Percentiles rank a stretch among this genome's conserved stretches.
phyloP scores from a whole-genome alignment of 257 asterid genomes.

The Ballota nigra region DNA sequence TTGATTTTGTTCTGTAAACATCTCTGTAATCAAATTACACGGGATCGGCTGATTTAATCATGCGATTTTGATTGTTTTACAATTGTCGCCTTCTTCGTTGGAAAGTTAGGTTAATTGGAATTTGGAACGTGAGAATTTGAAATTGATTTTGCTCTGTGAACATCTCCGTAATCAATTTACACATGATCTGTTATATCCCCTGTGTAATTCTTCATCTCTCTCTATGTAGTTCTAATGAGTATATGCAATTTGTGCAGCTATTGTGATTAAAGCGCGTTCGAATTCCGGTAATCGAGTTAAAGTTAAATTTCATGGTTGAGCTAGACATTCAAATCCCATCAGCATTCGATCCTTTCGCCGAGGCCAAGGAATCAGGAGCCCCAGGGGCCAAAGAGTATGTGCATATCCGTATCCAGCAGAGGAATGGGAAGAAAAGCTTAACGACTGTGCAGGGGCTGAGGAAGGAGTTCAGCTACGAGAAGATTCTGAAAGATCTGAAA shows the following conservation, averaged over 20 bases:
- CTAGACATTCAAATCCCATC: conserved; percentile 55
- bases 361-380: conserved; percentile 62
- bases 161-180: background rate
- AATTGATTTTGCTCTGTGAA: background rate
- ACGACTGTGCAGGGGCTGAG: conserved; percentile 77
- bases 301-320: conserved; percentile 64
- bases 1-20: background rate
- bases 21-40: background rate
- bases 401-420: conserved; percentile 81
- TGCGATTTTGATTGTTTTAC: too few relatives aligned
- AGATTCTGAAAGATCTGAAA: conserved; percentile 68
- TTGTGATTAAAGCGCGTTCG: background rate
- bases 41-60: background rate
- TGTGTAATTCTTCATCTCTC: too few relatives aligned
- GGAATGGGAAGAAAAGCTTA: conserved; percentile 81
- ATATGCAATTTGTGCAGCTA: background rate
- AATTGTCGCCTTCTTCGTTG: background rate
- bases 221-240: background rate
- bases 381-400: conserved; percentile 76
- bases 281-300: background rate
- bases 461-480: conserved; percentile 72
- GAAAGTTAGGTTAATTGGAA: background rate
- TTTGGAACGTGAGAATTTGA: background rate
- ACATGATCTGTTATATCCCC: background rate
- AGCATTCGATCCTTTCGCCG: conserved; percentile 76